These are phyloP conservation scores for Alnus rubra DNA, from an alignment of 306 rosid species.

Conservation along the genomic window DNA sequence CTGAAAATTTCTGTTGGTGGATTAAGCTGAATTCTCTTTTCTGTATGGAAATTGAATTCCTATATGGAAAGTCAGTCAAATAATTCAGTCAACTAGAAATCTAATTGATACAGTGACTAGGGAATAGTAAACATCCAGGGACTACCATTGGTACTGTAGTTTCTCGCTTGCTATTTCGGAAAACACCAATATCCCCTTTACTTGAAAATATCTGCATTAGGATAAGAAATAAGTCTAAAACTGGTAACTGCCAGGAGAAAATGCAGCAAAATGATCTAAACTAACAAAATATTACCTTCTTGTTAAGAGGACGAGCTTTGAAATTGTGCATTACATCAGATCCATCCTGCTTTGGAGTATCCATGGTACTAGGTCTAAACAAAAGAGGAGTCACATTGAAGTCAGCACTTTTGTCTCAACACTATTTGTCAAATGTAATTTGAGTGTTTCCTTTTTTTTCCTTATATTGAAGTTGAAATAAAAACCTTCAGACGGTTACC, in stretches of 20 bases:
- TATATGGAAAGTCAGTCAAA: slow-evolving; percentile 31
- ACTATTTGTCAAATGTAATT: neutral
- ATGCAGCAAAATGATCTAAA: neutral
- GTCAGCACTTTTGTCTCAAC: slow-evolving; percentile 26
- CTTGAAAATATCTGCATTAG: slow-evolving; percentile 76
- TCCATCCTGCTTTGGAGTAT: slow-evolving; percentile 51
- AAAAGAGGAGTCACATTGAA: slow-evolving; percentile 21
- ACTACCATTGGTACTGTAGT: slow-evolving; percentile 74
- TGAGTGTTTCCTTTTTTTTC: neutral
- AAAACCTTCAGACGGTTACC: slow-evolving; percentile 43
- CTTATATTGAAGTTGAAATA: neutral
- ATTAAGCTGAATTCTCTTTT: slow-evolving; percentile 60
- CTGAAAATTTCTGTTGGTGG: slow-evolving; percentile 85
- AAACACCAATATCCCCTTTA: slow-evolving; percentile 87
- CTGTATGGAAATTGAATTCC: slow-evolving; percentile 81
- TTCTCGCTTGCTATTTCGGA: slow-evolving; percentile 78
- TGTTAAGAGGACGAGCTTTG: slow-evolving; percentile 78
- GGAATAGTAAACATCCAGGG: slow-evolving; percentile 17
- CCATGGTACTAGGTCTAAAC: slow-evolving; percentile 58
- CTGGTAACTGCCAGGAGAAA: neutral
- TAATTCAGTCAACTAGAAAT: slow-evolving; percentile 17
- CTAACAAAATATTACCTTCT: slow-evolving; percentile 54
- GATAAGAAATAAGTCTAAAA: slow-evolving; percentile 15
- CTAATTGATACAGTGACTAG: neutral
- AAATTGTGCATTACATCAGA: slow-evolving; percentile 45